A percentile compares a stretch with the other conserved stretches of the same genome.
Evolutionary conservation across 371 early-diverging fungal genomes (phyloP).

Genomic region (Syncephalastrum contaminatum): DNA sequence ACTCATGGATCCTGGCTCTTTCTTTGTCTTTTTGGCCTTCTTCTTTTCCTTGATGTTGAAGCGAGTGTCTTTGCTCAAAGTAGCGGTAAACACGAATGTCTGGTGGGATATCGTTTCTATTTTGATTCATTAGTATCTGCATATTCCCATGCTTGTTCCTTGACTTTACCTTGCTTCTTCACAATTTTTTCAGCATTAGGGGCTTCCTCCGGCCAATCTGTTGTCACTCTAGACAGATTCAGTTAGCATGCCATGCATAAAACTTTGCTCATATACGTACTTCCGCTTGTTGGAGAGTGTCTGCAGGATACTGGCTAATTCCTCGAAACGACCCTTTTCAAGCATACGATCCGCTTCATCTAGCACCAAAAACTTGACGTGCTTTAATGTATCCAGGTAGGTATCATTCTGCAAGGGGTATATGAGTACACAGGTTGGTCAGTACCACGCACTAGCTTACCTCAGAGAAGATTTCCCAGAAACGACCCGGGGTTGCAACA

Average conservation of each 20-base stretch:
- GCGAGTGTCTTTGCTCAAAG: slow-evolving; percentile 73
- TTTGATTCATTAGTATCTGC: slow-evolving; percentile 13
- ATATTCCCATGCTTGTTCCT: not conserved
- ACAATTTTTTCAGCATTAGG: slow-evolving; percentile 5
- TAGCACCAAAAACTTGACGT: slow-evolving; percentile 74
- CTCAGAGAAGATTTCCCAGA: slow-evolving; percentile 88
- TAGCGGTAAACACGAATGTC: slow-evolving; percentile 97
- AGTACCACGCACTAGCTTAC: slow-evolving; percentile 27
- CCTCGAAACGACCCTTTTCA: slow-evolving; percentile 88
- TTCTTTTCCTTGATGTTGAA: slow-evolving; percentile 54
- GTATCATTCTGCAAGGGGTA: slow-evolving; percentile 40
- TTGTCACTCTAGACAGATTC: slow-evolving; percentile 27
- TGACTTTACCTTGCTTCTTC: slow-evolving; percentile 2
- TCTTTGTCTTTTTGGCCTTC: slow-evolving; percentile 27
- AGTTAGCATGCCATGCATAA: not conserved
- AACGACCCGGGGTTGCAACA: slow-evolving; percentile 97
- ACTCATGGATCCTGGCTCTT: slow-evolving; percentile 34
- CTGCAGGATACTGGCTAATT: slow-evolving; percentile 66
- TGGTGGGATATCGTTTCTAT: slow-evolving; percentile 57
- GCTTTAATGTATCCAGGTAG: slow-evolving; percentile 51
- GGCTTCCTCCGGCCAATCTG: slow-evolving; percentile 40
- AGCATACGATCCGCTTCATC: slow-evolving; percentile 99
- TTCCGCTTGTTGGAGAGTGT: slow-evolving; percentile 52
- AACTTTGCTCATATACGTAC: slow-evolving; percentile 14
- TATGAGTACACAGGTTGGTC: not conserved